Base-by-base conservation (phyloP, 2,329 filamentous ascomycete species). In the Apiospora koreana region DNA sequence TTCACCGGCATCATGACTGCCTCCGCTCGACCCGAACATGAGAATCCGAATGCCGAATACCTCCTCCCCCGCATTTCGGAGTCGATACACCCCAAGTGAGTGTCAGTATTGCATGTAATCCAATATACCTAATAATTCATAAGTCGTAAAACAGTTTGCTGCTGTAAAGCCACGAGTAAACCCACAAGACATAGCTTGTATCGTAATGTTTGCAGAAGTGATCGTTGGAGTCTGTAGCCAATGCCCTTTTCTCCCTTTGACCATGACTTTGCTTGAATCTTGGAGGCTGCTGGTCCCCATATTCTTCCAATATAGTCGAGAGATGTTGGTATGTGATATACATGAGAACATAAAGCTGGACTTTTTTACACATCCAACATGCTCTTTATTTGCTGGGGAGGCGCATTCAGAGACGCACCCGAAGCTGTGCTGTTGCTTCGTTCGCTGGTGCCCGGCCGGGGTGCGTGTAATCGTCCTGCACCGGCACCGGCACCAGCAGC, bases 351-450 rank as follows among this genome's bases (percentile, higher is more conserved):
- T 38, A 14, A 38, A 62, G 10, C 8, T 28, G 3, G 3, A 3
- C 12, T 14, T 42, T 42, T 12, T 62, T 38, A 62, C 54, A 62
- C 54, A 31, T 90, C 88, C 74, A 90, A 73, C 88, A 90, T 90
- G 75, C 88, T 89, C 74, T 80, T 82, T 7, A 89, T 79, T 74
- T 87, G 84, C 75, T 88, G 86, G n/a, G 87, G 86, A 69, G 83
- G 83, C n/a, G 77, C 81, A 8, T 77, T 80, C 16, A 85, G 79
- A 6, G 86, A 88, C 64, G 82, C 78, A n/a, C 79, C 80, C 45
- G 86, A 87, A 64, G 79, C 82, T 1, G 81, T 80, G 72, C 86
- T 88, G 54, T 81, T 78, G 68, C 83, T 85, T 64, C 86, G 81
- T 41, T 80, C 81, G 14, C 77, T 79, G 3, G 78, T 79, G 4